Evolutionary conservation across 805 yeast genomes (phyloP).

Genomic region (Wickerhamomyces kurtzmanii): DNA sequence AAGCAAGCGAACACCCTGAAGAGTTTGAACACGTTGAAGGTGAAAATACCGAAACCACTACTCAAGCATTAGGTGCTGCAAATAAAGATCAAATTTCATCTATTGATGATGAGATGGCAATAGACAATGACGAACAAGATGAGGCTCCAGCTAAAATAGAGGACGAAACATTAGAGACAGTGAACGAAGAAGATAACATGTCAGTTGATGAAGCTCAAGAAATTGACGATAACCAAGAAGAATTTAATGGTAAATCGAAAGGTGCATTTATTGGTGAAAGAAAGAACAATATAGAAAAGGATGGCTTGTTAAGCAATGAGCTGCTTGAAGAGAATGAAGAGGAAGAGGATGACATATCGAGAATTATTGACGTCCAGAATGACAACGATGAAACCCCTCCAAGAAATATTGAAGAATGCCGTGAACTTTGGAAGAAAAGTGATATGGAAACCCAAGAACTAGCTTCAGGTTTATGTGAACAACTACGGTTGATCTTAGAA

Average conservation of each 20-base stretch:
- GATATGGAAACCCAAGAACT: conserved; percentile 82
- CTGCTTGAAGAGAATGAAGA: conserved; percentile 17
- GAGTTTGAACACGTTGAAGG: conserved; percentile 82
- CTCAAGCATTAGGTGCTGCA: conserved; percentile 92
- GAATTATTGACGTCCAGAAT: conserved; percentile 12
- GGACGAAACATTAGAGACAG: conserved; percentile 22
- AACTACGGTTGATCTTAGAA: conserved; percentile 81
- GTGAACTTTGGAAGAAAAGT: conserved; percentile 72
- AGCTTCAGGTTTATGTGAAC: conserved; percentile 85
- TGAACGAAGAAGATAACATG: conserved; percentile 15
- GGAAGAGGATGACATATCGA: conserved; percentile 16
- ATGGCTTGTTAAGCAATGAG: conserved; percentile 13
- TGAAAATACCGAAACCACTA: conserved; percentile 65
- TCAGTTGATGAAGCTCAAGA: conserved; percentile 20
- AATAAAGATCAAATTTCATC: conserved; percentile 68
- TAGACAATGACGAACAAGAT: conserved; percentile 56
- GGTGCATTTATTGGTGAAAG: conserved; percentile 44
- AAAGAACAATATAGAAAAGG: conserved; percentile 14
- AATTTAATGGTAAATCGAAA: conserved; percentile 36
- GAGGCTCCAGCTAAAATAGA: conserved; percentile 21
- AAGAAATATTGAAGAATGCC: conserved; percentile 53
- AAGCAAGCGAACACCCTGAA: conserved; percentile 64
- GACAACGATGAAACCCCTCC: conserved; percentile 28
- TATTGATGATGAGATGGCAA: conserved; percentile 72
- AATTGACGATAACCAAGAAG: conserved; percentile 24